Evolutionary conservation across 2,329 filamentous ascomycete species (phyloP).

Genomic region (Cladosporium colombiae): DNA sequence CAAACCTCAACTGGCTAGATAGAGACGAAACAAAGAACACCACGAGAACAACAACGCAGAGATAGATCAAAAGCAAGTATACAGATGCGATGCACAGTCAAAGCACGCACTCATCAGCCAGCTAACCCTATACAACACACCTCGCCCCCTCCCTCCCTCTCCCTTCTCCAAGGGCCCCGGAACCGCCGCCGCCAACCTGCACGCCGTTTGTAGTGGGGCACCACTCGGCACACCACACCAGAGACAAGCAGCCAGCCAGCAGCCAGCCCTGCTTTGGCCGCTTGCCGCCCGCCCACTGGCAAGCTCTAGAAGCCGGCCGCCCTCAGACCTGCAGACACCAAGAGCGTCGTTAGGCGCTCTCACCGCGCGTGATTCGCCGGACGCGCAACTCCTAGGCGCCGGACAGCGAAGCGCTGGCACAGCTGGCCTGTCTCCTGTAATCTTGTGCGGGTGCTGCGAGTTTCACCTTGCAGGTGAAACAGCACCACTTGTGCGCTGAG

Average conservation of each 20-base stretch:
- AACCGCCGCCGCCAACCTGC: constrained; percentile 10
- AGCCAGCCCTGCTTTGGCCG: background rate
- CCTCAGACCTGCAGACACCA: constrained; percentile 15
- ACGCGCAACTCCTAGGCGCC: background rate
- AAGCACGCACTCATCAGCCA: background rate
- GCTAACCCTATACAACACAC: constrained; percentile 1
- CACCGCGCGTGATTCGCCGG: constrained; percentile 11
- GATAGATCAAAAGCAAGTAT: background rate
- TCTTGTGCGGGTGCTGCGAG: background rate
- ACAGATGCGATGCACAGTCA: background rate
- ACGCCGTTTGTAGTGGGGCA: constrained; percentile 18
- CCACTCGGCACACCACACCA: background rate
- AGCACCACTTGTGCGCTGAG: background rate
- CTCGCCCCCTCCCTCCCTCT: constrained; percentile 6
- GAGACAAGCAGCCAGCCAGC: background rate
- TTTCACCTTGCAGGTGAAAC: constrained; percentile 7
- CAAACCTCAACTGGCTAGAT: background rate
- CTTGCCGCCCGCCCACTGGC: background rate
- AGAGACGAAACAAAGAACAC: constrained; percentile 2
- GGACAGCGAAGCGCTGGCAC: constrained; percentile 4
- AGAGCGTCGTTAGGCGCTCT: background rate
- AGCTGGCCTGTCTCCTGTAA: constrained; percentile 10
- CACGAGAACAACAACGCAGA: background rate
- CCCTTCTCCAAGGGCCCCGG: constrained; percentile 10
- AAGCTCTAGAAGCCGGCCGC: constrained; percentile 16